Percentiles rank a stretch among this genome's conserved stretches.
These are phyloP conservation scores for Botryosphaeria dothidea DNA, from an alignment of 2,329 filamentous ascomycete genomes.

Conservation along the genomic window DNA sequence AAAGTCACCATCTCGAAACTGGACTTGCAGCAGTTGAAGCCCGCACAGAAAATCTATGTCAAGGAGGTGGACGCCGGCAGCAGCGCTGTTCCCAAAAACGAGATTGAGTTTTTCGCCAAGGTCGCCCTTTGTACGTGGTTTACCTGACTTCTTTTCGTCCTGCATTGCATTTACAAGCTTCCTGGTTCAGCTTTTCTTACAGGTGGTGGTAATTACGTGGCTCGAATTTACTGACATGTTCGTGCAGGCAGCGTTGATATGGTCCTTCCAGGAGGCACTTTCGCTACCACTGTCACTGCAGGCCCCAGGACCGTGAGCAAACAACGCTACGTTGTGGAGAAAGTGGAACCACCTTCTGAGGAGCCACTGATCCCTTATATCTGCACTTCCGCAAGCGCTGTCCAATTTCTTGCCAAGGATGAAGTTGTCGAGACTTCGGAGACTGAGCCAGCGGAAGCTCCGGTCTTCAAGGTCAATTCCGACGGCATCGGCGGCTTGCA, in stretches of 20 bases:
- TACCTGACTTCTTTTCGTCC: background rate
- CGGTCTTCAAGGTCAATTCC: slow-evolving; percentile 22
- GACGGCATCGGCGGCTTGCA: slow-evolving; percentile 68
- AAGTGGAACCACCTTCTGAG: slow-evolving; percentile 49
- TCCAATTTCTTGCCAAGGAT: slow-evolving; percentile 24
- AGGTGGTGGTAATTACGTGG: background rate
- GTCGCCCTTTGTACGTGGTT: slow-evolving; percentile 32
- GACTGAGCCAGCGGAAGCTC: slow-evolving; percentile 9
- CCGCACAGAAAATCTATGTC: slow-evolving; percentile 33
- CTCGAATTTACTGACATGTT: background rate
- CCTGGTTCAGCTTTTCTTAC: background rate
- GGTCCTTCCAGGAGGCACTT: slow-evolving; percentile 67
- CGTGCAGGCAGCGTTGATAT: slow-evolving; percentile 62
- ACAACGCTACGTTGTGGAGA: slow-evolving; percentile 61
- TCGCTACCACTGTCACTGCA: slow-evolving; percentile 50
- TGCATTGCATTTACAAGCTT: background rate
- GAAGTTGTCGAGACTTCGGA: slow-evolving; percentile 16
- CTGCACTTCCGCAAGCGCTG: slow-evolving; percentile 31
- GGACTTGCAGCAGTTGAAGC: slow-evolving; percentile 34
- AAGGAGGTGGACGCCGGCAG: slow-evolving; percentile 24
- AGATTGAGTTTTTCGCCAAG: slow-evolving; percentile 31
- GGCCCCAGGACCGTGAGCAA: slow-evolving; percentile 55
- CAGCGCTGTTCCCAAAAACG: slow-evolving; percentile 26
- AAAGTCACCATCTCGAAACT: slow-evolving; percentile 61
- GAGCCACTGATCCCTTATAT: slow-evolving; percentile 29